These are phyloP conservation scores for Juncus effusus DNA, from an alignment of 176 grass and related monocot species.

Conservation along the genomic window DNA sequence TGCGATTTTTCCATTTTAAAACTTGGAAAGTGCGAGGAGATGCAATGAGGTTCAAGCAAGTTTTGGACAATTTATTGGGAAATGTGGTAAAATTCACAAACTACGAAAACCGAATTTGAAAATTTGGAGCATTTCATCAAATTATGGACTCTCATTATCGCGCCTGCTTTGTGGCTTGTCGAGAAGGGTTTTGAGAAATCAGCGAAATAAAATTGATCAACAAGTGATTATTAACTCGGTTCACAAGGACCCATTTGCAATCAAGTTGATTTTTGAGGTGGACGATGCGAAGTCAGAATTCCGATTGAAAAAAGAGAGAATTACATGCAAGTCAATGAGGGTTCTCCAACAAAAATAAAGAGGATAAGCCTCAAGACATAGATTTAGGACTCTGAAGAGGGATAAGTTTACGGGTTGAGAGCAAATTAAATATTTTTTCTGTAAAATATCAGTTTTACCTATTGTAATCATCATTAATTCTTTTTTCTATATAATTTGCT, in stretches of 20 bases:
- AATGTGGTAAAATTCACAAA: slow-evolving; percentile 81
- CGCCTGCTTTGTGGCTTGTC: slow-evolving; percentile 12
- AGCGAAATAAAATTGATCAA: neutral
- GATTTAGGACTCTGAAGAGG: slow-evolving; percentile 66
- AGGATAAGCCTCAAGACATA: slow-evolving; percentile 52
- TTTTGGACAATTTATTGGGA: slow-evolving; percentile 72
- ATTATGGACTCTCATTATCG: slow-evolving; percentile 20
- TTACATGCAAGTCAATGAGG: slow-evolving; percentile 58
- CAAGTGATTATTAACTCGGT: neutral
- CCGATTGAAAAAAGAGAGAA: slow-evolving; percentile 61
- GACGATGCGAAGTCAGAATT: slow-evolving; percentile 69
- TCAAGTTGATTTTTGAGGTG: slow-evolving; percentile 73
- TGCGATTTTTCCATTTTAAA: slow-evolving; percentile 60
- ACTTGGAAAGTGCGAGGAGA: slow-evolving; percentile 39
- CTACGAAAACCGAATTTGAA: slow-evolving; percentile 29
- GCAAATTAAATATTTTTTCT: no score
- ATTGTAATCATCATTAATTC: slow-evolving; percentile 35
- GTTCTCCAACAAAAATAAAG: neutral
- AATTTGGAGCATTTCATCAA: slow-evolving; percentile 20
- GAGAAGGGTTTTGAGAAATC: slow-evolving; percentile 5
- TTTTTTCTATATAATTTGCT: neutral
- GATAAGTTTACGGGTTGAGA: no score
- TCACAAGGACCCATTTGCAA: slow-evolving; percentile 23
- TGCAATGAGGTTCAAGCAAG: slow-evolving; percentile 50
- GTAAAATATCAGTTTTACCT: slow-evolving; percentile 44